Base-by-base conservation (phyloP, 352 stramenopile genomes). In the Phytopythium aichiense region DNA sequence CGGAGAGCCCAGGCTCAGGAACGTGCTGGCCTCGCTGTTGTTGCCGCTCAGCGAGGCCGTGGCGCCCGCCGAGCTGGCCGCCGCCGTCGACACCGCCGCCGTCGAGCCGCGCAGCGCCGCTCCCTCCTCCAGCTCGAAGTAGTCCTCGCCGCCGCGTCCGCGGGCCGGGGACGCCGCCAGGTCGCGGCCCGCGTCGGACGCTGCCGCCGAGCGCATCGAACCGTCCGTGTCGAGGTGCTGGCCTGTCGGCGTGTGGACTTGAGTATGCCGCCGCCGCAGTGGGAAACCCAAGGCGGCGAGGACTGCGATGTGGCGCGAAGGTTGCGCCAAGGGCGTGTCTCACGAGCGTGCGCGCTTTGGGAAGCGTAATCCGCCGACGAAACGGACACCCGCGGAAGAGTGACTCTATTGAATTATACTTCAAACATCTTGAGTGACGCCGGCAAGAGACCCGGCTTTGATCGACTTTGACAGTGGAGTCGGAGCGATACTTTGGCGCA, bases 91-190 rank as follows among this genome's bases (percentile, higher is more conserved):
- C n/a, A 54, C 40, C 11, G 51, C 31, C 35, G 58, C 28, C 18
- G 28, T 5, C 28, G 28, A 31, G 2, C 28, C 56, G n/a, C 45
- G 45, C 7, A 31, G 46, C 23, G 20, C 55, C 43, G 55, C 45
- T 28, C 49, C 53, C 45, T 63, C 59, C 52, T 60, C 46, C 52
- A 69, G 64, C 42, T 48, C 54, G 42, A 65, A 65, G 33, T 65
- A 68, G 30, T 15, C 35, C 40, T 52, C 31, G 28, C n/a, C 6
- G 30, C 56, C 58, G 2, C 0, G 22, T 20, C 63, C 62, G 28
- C 46, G 46, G 48, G 43, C 23, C 20, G 20, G 20, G 16, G 45
- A 35, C 25, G 20, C 23, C 40, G 37, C 46, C 37, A 53, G 30
- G 56, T 53, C 49, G n/a, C 48, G 23, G 18, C 33, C 22, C 16